phyloP scores from a whole-genome alignment of 176 grass and related monocot species.

The Zoysia pacifica region DNA sequence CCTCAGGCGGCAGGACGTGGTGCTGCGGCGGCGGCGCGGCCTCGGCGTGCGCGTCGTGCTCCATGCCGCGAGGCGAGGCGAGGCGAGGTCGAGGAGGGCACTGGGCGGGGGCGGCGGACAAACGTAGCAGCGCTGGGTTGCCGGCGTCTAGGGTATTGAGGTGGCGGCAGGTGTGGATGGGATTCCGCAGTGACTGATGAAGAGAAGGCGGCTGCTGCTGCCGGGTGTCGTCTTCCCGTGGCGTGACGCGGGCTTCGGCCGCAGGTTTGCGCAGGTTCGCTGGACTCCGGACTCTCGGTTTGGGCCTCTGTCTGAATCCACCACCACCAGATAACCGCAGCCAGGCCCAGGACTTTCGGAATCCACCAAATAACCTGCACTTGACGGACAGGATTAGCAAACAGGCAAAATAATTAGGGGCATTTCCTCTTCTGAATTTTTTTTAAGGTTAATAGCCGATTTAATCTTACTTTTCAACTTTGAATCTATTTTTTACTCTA shows the following conservation, averaged over 20 bases:
- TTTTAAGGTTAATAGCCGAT: too few species aligned
- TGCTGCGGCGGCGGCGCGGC: not conserved
- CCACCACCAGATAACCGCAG: not conserved
- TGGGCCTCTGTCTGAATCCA: not conserved
- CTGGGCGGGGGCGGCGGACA: not conserved
- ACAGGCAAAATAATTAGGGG: too few species aligned
- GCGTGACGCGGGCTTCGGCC: not conserved
- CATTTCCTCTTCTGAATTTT: too few species aligned
- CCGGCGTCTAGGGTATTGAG: conserved; percentile 42
- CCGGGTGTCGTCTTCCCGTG: not conserved
- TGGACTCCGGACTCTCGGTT: not conserved
- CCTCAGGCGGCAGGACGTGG: not conserved
- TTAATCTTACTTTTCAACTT: too few species aligned
- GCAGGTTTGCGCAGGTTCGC: not conserved
- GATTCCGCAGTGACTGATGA: not conserved
- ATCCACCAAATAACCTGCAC: too few species aligned
- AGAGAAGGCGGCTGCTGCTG: not conserved
- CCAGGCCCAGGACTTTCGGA: not conserved
- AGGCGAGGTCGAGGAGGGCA: not conserved
- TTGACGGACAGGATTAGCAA: too few species aligned
- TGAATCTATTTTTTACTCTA: too few species aligned
- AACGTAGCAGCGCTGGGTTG: not conserved
- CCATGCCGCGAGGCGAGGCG: conserved; percentile 23
- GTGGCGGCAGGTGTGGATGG: conserved; percentile 3
- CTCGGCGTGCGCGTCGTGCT: conserved; percentile 33